These are phyloP conservation scores for Vicia faba DNA, from an alignment of 306 rosid species.

Conservation along the genomic window DNA sequence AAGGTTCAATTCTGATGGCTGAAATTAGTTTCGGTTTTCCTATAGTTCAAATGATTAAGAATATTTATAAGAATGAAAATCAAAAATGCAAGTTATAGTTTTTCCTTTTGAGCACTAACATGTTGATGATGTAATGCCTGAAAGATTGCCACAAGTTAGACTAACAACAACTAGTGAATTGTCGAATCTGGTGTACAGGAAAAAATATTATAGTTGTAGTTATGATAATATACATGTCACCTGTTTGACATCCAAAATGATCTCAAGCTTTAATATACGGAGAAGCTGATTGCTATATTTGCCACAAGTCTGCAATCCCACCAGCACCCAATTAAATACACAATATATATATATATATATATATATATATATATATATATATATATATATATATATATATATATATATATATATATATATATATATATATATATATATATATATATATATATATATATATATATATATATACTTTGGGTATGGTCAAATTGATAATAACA, in stretches of 20 bases:
- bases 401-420: too few species aligned
- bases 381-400: too few species aligned
- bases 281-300: conserved; percentile 89
- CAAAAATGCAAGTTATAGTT: conserved; percentile 24
- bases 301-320: conserved; percentile 85
- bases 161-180: conserved; percentile 77
- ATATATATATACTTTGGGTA: too few species aligned
- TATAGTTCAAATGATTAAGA: conserved; percentile 28
- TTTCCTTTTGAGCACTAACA: conserved; percentile 65
- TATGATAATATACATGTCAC: conserved; percentile 40
- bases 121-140: conserved; percentile 96
- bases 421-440: too few species aligned
- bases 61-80: conserved; percentile 14
- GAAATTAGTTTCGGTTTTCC: too few species aligned
- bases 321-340: too few species aligned
- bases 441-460: too few species aligned
- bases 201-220: conserved; percentile 21
- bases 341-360: too few species aligned
- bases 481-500: too few species aligned
- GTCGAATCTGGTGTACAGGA: conserved; percentile 53
- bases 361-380: too few species aligned
- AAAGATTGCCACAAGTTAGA: conserved; percentile 91
- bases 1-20: too few species aligned
- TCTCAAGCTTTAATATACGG: conserved; percentile 87
- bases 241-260: conserved; percentile 77